Conservation (phyloP, 345 rosid species). For the Pseudoturritis turrita region DNA sequence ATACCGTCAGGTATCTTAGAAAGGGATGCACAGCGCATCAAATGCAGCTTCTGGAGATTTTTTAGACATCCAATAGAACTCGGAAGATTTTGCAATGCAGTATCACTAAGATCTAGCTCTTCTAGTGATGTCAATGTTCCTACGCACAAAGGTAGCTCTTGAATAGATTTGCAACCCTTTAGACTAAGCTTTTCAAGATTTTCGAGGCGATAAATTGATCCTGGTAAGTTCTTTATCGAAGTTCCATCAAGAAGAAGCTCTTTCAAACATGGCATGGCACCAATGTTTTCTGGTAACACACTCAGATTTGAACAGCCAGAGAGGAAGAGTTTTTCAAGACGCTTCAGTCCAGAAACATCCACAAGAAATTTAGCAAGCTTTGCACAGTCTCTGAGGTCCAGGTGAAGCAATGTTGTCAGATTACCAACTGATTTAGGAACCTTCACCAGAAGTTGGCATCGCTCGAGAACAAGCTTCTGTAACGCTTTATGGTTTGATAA, state of each 20-base stretch:
- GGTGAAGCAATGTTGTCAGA: slow-evolving; percentile 9
- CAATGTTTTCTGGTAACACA: slow-evolving; percentile 28
- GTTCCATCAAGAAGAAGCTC: slow-evolving; percentile 32
- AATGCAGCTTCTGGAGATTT: slow-evolving; percentile 15
- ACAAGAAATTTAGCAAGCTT: slow-evolving; percentile 21
- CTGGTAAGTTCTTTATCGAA: slow-evolving; percentile 16
- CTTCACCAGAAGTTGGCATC: slow-evolving; percentile 18
- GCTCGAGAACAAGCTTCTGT: slow-evolving; percentile 24
- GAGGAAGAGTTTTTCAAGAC: slow-evolving; percentile 27
- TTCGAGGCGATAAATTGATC: background rate
- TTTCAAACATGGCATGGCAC: slow-evolving; percentile 15
- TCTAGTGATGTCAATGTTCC: slow-evolving; percentile 19
- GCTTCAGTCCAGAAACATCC: slow-evolving; percentile 30
- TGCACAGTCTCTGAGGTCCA: slow-evolving; percentile 19
- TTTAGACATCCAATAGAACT: slow-evolving; percentile 2
- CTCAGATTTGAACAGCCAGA: slow-evolving; percentile 31
- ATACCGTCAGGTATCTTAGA: slow-evolving; percentile 16
- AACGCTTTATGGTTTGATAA: slow-evolving; percentile 22
- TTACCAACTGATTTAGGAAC: slow-evolving; percentile 28
- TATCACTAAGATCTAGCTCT: background rate
- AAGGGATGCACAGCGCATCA: slow-evolving; percentile 14
- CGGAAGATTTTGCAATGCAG: slow-evolving; percentile 23
- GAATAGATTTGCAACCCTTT: slow-evolving; percentile 2
- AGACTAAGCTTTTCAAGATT: slow-evolving; percentile 24
- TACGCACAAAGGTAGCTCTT: background rate